These are phyloP conservation scores for Ilyonectria destructans DNA, from an alignment of 2,329 filamentous ascomycete genomes.

Conservation along the genomic window DNA sequence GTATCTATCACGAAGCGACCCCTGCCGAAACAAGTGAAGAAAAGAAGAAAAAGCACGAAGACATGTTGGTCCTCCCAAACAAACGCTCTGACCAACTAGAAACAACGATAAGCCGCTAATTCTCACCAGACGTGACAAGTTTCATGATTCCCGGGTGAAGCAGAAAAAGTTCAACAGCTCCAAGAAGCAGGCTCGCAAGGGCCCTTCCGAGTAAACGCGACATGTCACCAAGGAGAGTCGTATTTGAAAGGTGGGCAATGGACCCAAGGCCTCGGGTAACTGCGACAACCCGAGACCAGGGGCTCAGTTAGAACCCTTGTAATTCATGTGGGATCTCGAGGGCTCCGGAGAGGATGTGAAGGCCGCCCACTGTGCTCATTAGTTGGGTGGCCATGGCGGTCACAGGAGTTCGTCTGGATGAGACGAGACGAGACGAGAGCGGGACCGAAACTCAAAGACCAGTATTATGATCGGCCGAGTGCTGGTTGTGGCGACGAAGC, in stretches of 20 bases:
- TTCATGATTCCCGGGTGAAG: slow-evolving; percentile 62
- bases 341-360: background rate
- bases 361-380: background rate
- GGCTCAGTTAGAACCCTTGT: background rate
- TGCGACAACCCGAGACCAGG: background rate
- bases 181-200: slow-evolving; percentile 66
- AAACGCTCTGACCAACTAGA: background rate
- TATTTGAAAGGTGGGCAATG: background rate
- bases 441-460: background rate
- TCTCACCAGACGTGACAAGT: slow-evolving; percentile 62
- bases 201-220: slow-evolving; percentile 50
- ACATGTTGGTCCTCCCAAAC: slow-evolving; percentile 58
- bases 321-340: background rate
- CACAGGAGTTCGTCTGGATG: slow-evolving; percentile 12
- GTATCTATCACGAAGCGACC: slow-evolving; percentile 64
- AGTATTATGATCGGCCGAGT: background rate
- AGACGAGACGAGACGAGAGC: slow-evolving; percentile 1
- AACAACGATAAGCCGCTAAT: slow-evolving; percentile 22
- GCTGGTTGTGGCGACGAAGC: background rate
- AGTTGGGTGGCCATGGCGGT: background rate
- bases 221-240: background rate
- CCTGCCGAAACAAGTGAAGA: slow-evolving; percentile 64
- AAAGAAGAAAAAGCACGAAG: slow-evolving; percentile 66
- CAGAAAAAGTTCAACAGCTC: slow-evolving; percentile 65
- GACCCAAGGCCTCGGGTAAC: background rate